A percentile compares a stretch with the other conserved stretches of the same genome.
Evolutionary conservation across 805 yeast genomes (phyloP).

Genomic region (Debaryomyces hansenii): DNA sequence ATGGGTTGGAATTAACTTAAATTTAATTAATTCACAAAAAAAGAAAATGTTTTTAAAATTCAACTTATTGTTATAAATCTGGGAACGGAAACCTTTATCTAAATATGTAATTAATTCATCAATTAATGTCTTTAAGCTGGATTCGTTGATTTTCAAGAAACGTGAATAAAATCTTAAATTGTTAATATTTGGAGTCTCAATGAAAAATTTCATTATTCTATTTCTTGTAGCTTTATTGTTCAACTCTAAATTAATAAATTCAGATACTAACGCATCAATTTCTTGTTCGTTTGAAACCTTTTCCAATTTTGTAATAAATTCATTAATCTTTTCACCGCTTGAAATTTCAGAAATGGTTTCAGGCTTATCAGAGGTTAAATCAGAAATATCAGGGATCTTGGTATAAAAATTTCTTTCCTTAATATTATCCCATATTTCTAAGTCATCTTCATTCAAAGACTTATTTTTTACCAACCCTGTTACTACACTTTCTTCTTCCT

Average conservation of each 20-base stretch:
- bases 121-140: slow-evolving; percentile 48
- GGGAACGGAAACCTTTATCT: slow-evolving; percentile 62
- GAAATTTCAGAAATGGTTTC: slow-evolving; percentile 13
- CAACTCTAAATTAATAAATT: slow-evolving; percentile 51
- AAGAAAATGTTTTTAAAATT: slow-evolving; percentile 60
- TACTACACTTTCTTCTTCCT: slow-evolving; percentile 14
- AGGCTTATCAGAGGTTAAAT: slow-evolving; percentile 12
- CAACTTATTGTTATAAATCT: slow-evolving; percentile 51
- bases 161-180: slow-evolving; percentile 57
- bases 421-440: slow-evolving; percentile 60
- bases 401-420: slow-evolving; percentile 68
- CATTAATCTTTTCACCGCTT: slow-evolving; percentile 41
- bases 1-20: slow-evolving; percentile 69
- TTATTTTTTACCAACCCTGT: slow-evolving; percentile 22
- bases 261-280: slow-evolving; percentile 47
- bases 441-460: slow-evolving; percentile 22
- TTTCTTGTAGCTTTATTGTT: slow-evolving; percentile 74
- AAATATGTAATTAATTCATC: slow-evolving; percentile 53
- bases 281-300: slow-evolving; percentile 45
- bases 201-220: slow-evolving; percentile 56
- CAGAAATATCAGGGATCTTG: slow-evolving; percentile 45
- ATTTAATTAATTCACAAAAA: slow-evolving; percentile 74
- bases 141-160: slow-evolving; percentile 62
- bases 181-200: slow-evolving; percentile 46
- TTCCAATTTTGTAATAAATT: slow-evolving; percentile 45